phyloP scores from a whole-genome alignment of 257 asterid genomes.

The Nicotiana attenuata region DNA sequence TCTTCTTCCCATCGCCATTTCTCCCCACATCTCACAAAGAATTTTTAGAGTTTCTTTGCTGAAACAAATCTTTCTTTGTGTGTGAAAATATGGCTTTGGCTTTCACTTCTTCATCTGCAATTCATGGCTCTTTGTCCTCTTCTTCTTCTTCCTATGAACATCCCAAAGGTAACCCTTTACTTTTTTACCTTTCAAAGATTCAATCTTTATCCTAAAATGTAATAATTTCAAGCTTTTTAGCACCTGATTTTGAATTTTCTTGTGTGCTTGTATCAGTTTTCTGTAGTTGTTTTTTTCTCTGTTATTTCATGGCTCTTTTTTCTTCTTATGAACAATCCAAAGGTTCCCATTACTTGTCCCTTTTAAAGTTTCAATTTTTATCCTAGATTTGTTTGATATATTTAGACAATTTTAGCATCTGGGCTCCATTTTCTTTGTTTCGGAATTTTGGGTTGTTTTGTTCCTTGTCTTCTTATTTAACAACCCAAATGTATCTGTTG shows the following conservation, averaged over 20 bases:
- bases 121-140: constrained; percentile 39
- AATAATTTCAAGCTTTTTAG: background rate
- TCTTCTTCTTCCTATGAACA: constrained; percentile 35
- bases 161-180: constrained; percentile 36
- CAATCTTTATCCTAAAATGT: background rate
- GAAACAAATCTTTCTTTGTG: background rate
- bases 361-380: background rate
- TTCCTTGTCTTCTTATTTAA: no score
- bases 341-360: no score
- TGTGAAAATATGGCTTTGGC: constrained; percentile 48
- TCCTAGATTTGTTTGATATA: background rate
- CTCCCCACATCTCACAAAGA: background rate
- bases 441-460: background rate
- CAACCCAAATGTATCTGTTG: no score
- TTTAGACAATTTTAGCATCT: background rate
- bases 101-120: constrained; percentile 50
- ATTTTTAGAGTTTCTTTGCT: background rate
- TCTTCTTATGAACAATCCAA: no score
- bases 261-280: no score
- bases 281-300: no score
- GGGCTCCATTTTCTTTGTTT: background rate
- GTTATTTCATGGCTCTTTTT: no score
- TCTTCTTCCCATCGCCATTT: background rate
- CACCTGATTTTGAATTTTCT: background rate
- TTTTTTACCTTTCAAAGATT: background rate